A percentile compares a stretch with the other conserved stretches of the same genome.
Conservation (phyloP, 2,329 filamentous ascomycete genomes). For the Massarina eburnea region DNA sequence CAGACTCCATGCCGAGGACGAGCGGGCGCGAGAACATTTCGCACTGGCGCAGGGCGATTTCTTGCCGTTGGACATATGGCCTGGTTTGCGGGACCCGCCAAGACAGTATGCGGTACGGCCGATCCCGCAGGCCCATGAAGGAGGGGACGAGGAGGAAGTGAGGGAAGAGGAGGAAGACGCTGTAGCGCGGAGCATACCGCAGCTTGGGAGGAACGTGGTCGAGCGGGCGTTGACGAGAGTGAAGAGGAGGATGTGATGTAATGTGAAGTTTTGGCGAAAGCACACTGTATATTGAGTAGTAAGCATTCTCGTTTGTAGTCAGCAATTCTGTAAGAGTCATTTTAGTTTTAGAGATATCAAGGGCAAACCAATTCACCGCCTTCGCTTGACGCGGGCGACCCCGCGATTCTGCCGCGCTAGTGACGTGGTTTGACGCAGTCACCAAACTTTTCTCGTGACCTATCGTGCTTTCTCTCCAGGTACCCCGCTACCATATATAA, state of each 20-base stretch:
- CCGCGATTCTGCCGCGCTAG: constrained; percentile 6
- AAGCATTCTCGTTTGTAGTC: no score
- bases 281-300: no score
- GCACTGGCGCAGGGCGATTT: constrained; percentile 81
- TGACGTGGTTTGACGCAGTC: constrained; percentile 4
- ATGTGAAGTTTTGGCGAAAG: background rate
- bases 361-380: constrained; percentile 1
- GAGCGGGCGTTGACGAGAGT: constrained; percentile 39
- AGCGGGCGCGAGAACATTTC: constrained; percentile 74
- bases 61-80: constrained; percentile 86
- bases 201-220: constrained; percentile 37
- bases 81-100: constrained; percentile 52
- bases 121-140: constrained; percentile 15
- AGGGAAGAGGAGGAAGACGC: constrained; percentile 14
- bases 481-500: constrained; percentile 1
- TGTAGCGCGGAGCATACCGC: constrained; percentile 34
- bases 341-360: no score
- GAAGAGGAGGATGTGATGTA: constrained; percentile 36
- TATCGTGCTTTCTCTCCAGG: no score
- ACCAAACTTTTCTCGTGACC: constrained; percentile 7
- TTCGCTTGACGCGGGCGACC: background rate
- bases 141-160: constrained; percentile 19
- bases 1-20: constrained; percentile 71
- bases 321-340: no score
- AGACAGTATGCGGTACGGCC: constrained; percentile 37